Evolutionary conservation across 495 filamentous ascomycete species (phyloP), one percentile per base, ranked within the genome.

Genomic region (Aspergillus kassunensis): DNA sequence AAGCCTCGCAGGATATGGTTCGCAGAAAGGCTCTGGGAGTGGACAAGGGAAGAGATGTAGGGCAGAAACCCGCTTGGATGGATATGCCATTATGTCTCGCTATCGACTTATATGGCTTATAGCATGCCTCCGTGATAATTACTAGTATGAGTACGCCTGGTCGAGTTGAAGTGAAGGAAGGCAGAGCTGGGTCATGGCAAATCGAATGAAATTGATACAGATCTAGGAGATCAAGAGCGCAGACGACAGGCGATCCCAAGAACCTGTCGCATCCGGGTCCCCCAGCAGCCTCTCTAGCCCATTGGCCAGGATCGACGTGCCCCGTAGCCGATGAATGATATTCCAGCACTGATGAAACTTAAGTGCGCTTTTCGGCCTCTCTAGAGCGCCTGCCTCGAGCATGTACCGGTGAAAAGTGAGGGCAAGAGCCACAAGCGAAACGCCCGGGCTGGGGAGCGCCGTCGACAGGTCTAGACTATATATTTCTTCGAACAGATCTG

Each of bases 1-100:
- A 35, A 24, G 44, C 34, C 4, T 48, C 51, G 11, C 50, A 44
- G 49, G 71, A 86, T 61, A 63, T 69, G 11, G 60, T 46, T 9
- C 45, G 75, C 73, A 12, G 57, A 54, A 41, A 64, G 65, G 54
- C 47, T 86, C 44, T 84, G 79, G 79, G 72, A 78, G 6, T 83
- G 77, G 78, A 84, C 80, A 1, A 34, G 61, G 33, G 51, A 57
- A 41, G 63, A 40, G 40, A 35, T 48, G 18, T 6, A 24, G 27
- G 24, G 16, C 29, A 34, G 31, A 34, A 34, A 34, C 9, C n/a
- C 13, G 31, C 31, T 34, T 34, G 31, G 34, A 13, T 34, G 31
- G 13, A 13, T 4, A 34, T 34, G 31, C 4, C 24, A 4, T 9
- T 27, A 27, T 27, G 24, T 27, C 9, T 27, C 4, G 24, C 24